phyloP scores from a whole-genome alignment of 2,329 filamentous ascomycete species.

The Apiospora rasikravindrae region DNA sequence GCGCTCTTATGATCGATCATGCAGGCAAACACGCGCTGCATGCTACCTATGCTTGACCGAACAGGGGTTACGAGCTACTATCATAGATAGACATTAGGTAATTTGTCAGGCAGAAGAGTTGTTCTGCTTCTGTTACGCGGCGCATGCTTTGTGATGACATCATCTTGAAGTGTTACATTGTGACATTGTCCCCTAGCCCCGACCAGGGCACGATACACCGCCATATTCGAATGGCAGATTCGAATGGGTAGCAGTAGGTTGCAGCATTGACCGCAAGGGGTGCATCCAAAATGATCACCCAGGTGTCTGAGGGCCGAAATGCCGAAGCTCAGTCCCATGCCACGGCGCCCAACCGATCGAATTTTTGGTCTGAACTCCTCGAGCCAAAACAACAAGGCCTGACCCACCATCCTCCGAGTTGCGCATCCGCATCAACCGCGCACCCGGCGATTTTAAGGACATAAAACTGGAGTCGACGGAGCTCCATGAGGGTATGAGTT shows the following conservation, averaged over 20 bases:
- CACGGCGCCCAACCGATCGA: constrained; percentile 13
- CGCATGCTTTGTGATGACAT: constrained; percentile 6
- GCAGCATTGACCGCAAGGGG: constrained; percentile 15
- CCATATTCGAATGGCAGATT: not conserved
- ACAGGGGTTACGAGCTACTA: not conserved
- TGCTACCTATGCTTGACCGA: not conserved
- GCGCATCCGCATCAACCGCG: constrained; percentile 20
- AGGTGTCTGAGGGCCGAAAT: constrained; percentile 14
- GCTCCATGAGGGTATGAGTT: not conserved
- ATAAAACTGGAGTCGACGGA: constrained; percentile 19
- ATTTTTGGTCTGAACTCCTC: not conserved
- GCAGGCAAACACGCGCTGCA: constrained; percentile 3
- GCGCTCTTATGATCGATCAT: constrained; percentile 3
- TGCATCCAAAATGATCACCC: not conserved
- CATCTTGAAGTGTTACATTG: constrained; percentile 4
- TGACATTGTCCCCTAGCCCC: not conserved
- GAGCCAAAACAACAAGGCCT: not conserved
- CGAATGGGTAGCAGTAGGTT: not conserved
- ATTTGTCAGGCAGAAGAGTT: not conserved
- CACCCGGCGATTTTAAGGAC: constrained; percentile 4
- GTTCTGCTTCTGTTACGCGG: not conserved
- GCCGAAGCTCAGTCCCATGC: constrained; percentile 14
- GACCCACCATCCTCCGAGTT: constrained; percentile 17
- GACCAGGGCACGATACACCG: constrained; percentile 8
- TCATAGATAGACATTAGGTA: not conserved